Conservation (phyloP, 768 basidiomycete species). For the Rhodosporidiobolus sp. region DNA sequence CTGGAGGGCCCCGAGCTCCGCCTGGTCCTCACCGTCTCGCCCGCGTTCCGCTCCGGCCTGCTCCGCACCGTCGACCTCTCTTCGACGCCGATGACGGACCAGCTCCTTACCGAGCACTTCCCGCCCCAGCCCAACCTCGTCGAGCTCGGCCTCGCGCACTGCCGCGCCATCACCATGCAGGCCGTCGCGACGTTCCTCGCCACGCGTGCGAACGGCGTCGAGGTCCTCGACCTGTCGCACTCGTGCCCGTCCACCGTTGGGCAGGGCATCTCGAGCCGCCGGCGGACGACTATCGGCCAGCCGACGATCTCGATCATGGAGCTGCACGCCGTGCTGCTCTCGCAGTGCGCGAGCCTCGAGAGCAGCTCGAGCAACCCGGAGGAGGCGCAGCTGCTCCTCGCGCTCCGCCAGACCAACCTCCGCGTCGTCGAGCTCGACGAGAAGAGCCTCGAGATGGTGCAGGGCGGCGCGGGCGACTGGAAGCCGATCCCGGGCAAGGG, state of each 20-base stretch:
- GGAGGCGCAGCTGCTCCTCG: constrained; percentile 51
- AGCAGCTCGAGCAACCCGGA: constrained; percentile 37
- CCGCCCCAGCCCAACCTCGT: constrained; percentile 68
- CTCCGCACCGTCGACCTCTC: constrained; percentile 88
- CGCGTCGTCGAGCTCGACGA: constrained; percentile 83
- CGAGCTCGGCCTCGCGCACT: constrained; percentile 84
- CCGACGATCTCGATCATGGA: constrained; percentile 46
- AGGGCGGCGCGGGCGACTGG: constrained; percentile 80
- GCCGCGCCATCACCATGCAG: constrained; percentile 65
- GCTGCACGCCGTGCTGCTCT: constrained; percentile 65
- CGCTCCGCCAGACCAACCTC: constrained; percentile 59
- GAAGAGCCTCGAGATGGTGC: constrained; percentile 66
- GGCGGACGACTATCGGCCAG: constrained; percentile 63
- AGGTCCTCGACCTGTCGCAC: constrained; percentile 75
- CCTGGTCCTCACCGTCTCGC: constrained; percentile 67
- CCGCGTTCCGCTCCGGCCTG: constrained; percentile 70
- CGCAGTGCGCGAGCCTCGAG: constrained; percentile 42
- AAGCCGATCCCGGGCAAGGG: constrained; percentile 86
- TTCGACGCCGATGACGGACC: constrained; percentile 66
- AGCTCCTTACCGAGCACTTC: constrained; percentile 56
- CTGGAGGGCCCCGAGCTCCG: constrained; percentile 64
- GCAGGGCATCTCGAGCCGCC: constrained; percentile 54
- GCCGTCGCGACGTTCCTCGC: constrained; percentile 67
- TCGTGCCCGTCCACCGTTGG: constrained; percentile 64
- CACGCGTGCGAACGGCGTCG: constrained; percentile 68